Base-by-base conservation (phyloP, 257 asterid species). In the Lithospermum erythrorhizon region DNA sequence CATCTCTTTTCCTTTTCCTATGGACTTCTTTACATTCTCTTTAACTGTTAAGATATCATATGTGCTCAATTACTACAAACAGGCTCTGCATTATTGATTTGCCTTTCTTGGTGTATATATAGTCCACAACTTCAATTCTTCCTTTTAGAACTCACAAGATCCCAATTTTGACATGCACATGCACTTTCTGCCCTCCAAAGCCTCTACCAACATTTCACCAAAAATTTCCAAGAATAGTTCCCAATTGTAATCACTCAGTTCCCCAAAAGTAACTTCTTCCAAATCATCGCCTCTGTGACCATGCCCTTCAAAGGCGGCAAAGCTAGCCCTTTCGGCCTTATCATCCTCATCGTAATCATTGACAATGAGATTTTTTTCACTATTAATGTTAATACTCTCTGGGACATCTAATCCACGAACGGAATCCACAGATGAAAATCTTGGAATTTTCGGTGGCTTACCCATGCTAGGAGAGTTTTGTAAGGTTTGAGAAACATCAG, bases 151-250 rank as follows among this genome's bases (percentile, higher is more conserved):
- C 64, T 87, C 89, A 73, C 91, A 90, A 63, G 88, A 73, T 80
- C 94, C 91, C 76, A 91, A 61, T 83, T 76, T 85, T 18, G 90
- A 82, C 80, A 78, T 72, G 71, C 87, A 79, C 83, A 82, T 74
- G 45, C 80, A 72, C 75, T 78, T 85, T 73, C 88, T 77, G 27
- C 71, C 93, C 81, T 80, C 94, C 21, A 91, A 85, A 35, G 83
- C 84, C 64, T 75, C 73, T 0, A 94, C 84, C 83, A 87, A 58
- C 61, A 78, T 80, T 65, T 69, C 66, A 57, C 66, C 75, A 54
- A 91, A 91, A 32, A 57, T 63, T 61, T 82, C 93, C 80, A 91
- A 70, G 78, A 83, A 87, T 48, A 68, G 53, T 15, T 53, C 65
- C 96, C 96, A 91, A 59, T 75, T 87, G 17, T 69, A 81, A 15